A percentile compares a stretch with the other conserved stretches of the same genome.
Evolutionary conservation across 2,329 filamentous ascomycete species (phyloP).

Genomic region (Stagonosporopsis tanaceti): DNA sequence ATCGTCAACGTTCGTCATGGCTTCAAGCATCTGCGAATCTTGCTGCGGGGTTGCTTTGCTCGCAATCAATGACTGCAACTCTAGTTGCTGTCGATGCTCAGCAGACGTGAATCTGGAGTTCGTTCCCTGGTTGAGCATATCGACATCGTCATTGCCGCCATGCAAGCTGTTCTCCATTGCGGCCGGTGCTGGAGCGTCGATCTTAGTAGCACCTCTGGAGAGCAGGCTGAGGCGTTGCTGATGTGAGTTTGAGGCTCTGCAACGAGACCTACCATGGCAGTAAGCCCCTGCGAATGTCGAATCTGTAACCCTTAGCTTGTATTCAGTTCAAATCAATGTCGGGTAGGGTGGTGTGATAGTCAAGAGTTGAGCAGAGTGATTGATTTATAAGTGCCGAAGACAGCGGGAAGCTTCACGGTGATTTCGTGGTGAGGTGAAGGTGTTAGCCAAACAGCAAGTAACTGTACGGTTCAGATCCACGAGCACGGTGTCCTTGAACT

Average conservation of each 20-base stretch:
- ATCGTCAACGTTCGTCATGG: constrained; percentile 9
- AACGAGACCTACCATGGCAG: neutral
- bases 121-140: constrained; percentile 16
- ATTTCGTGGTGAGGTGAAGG: neutral
- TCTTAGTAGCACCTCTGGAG: neutral
- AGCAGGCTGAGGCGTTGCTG: neutral
- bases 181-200: neutral
- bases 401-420: neutral
- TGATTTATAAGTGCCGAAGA: neutral
- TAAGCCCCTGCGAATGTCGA: no score
- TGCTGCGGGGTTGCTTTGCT: neutral
- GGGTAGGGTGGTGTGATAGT: neutral
- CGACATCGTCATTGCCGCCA: neutral
- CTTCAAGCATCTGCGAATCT: neutral
- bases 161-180: neutral
- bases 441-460: neutral
- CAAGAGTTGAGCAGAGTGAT: neutral
- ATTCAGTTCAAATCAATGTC: neutral
- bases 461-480: neutral
- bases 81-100: constrained; percentile 1
- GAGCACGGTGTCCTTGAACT: neutral
- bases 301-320: neutral
- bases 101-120: constrained; percentile 8
- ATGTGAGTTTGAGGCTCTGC: neutral
- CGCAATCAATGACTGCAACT: neutral